Evolutionary conservation across 2,329 filamentous ascomycete species (phyloP), one percentile per base, ranked within the genome.

Genomic region (Fusarium globosum): DNA sequence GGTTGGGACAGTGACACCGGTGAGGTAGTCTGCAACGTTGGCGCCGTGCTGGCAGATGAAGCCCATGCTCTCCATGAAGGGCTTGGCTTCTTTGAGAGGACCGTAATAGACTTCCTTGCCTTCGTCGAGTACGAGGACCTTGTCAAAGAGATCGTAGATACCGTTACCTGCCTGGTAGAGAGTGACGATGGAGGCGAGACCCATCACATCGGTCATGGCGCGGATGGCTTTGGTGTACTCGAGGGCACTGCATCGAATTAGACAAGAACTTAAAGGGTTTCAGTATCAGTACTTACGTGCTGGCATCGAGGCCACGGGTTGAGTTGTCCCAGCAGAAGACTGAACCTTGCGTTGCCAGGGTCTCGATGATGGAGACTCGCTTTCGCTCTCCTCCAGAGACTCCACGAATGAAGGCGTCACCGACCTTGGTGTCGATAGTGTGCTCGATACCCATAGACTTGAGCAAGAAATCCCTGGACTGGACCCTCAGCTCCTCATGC

Each of bases 81-180:
- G 88, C 9, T 85, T 82, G 0, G 91, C 91, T 68, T 90, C 83
- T 11, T 85, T 80, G 72, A 85, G 82, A 0, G 90, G 86, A 1
- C 91, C 91, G 71, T 91, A 93, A 82, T 87, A 93, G 51, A 92
- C 86, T 73, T 93, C 80, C 69, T 90, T 89, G 52, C 91, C 91
- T 65, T 89, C 87, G 52, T 93, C 90, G 7, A 93, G 85, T 14
- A 93, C 87, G 1, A 93, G 83, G 0, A 93, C 90, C 77, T 93
- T 93, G 78, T 93, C 91, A 77, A 93, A 93, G 1, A 91, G 85
- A 33, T 92, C 84, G 78, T 92, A 93, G 66, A 93, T 93, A 30
- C 88, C 89, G 62, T 93, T 92, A 11, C 90, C 90, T 7, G 92
- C 91, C 77, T 93, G 92, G 78, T 94, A 93, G 0, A 93, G 83